A percentile compares a stretch with the other conserved stretches of the same genome.
Conservation (phyloP, 176 grass and related monocot genomes). For the Eremochloa ophiuroides region DNA sequence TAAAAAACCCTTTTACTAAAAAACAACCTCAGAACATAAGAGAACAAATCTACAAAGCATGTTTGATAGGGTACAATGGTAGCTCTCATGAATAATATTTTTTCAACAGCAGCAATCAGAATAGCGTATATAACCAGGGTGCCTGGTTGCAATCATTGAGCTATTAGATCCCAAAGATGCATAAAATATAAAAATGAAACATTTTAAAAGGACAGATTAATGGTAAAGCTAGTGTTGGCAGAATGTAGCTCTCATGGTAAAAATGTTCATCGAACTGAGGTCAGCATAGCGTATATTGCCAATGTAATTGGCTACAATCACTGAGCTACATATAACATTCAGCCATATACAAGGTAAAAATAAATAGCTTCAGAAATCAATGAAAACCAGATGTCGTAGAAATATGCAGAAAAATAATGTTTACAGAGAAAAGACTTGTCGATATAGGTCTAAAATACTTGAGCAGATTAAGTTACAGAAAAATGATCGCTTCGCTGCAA, state of each 20-base stretch:
- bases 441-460: neutral
- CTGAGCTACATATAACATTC: neutral
- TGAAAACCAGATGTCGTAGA: neutral
- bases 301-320: constrained; percentile 36
- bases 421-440: neutral
- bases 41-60: neutral
- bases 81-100: constrained; percentile 21
- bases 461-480: neutral
- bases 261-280: constrained; percentile 20
- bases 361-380: neutral
- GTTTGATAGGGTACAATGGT: neutral
- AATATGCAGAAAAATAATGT: neutral
- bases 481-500: no score
- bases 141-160: constrained; percentile 34
- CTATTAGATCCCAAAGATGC: neutral
- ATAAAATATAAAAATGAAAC: neutral
- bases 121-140: constrained; percentile 53
- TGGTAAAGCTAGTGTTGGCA: neutral
- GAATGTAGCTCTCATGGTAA: constrained; percentile 24
- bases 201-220: neutral
- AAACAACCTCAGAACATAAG: neutral
- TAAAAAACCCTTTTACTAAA: neutral
- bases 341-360: neutral
- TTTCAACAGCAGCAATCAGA: constrained; percentile 36
- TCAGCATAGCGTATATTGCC: constrained; percentile 49